Evolutionary conservation across 2,329 filamentous ascomycete species (phyloP).

Genomic region (Colletotrichum sp.): DNA sequence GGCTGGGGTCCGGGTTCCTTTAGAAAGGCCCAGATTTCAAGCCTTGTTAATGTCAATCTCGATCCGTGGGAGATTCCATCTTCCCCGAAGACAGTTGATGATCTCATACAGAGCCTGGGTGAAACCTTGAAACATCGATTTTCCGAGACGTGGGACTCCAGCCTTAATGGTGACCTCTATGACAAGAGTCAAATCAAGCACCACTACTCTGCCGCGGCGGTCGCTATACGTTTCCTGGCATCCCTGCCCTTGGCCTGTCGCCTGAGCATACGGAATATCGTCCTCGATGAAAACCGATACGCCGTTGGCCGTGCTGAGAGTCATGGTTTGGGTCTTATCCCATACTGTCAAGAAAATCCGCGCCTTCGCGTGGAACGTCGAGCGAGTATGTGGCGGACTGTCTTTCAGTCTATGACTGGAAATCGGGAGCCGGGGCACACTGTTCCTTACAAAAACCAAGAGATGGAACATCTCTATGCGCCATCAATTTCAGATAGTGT

Average conservation of each 20-base stretch:
- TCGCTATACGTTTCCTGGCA: not conserved
- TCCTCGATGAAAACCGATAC: not conserved
- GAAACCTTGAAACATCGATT: no score
- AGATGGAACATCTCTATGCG: fast-evolving
- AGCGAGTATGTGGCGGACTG: not conserved
- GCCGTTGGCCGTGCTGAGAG: not conserved
- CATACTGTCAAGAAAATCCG: not conserved
- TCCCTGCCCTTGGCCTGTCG: not conserved
- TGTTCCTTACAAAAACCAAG: not conserved
- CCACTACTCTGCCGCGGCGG: not conserved
- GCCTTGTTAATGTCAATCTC: no score
- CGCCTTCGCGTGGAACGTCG: not conserved
- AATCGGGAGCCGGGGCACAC: not conserved
- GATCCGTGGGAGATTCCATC: no score
- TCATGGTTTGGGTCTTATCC: not conserved
- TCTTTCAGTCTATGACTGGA: not conserved
- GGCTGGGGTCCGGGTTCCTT: no score
- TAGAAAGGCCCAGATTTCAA: no score
- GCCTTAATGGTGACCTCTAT: no score
- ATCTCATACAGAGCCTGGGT: no score
- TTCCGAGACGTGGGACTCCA: no score
- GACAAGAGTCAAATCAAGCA: not conserved
- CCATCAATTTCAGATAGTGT: not conserved
- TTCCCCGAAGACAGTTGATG: no score
- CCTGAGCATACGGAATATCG: not conserved